Evolutionary conservation across 345 rosid species (phyloP), one percentile per base, ranked within the genome.

Genomic region (Mercurialis annua): DNA sequence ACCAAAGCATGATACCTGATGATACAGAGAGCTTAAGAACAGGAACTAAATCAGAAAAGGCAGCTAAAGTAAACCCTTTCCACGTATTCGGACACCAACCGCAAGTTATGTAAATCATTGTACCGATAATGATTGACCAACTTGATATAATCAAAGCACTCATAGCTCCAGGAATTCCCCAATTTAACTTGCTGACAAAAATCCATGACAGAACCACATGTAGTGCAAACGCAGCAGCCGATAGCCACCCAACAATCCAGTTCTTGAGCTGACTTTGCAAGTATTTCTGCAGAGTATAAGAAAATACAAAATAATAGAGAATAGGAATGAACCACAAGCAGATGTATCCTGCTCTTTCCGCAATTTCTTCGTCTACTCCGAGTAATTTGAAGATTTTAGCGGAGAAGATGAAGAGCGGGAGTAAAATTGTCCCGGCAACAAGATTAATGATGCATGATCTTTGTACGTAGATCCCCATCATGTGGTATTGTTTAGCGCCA

Each of bases 51-150:
- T 84, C 86, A 51, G 56, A 10, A 67, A 87, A 82, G 34, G 89
- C 81, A 61, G 78, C 79, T 30, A 15, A 36, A 27, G 78, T 72
- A 73, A 90, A 85, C 0, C 96, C 92, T 21, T 66, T 85, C 92
- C 96, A 85, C 12, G 90, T 81, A n/a, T 72, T 9, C 6, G 85
- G 83, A 68, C 96, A 89, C 92, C 92, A 84, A 5, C 92, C 89
- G 0, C 92, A 81, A 44, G 87, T 76, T 10, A 84, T 38, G 47
- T 84, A 87, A 47, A 77, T 63, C 31, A 74, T 24, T 48, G 30
- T 60, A 42, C 78, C 76, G 5, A 72, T 52, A 2, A 77, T 24
- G 18, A 64, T 21, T 0, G 65, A 43, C 83, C 80, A 82, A 20
- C 38, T 31, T 2, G 80, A 65, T n/a, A 72, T 46, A 6, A 62